phyloP scores from a whole-genome alignment of 2,329 filamentous ascomycete genomes.

The Cadophora sp. region DNA sequence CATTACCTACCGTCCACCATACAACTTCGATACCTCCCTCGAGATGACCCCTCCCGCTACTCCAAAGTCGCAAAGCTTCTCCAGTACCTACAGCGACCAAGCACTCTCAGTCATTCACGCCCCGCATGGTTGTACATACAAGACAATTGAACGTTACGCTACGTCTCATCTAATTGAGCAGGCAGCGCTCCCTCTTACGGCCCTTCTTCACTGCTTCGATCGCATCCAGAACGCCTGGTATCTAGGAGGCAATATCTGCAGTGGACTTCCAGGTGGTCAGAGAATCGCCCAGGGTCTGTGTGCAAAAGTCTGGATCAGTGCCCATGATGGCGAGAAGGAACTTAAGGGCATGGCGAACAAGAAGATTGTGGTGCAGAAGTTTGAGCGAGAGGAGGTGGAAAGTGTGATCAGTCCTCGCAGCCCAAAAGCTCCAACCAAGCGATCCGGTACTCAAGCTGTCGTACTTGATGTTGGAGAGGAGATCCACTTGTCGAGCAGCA shows the following conservation, averaged over 20 bases:
- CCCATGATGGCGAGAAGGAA: constrained; percentile 67
- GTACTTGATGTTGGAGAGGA: constrained; percentile 43
- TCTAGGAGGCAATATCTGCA: constrained; percentile 63
- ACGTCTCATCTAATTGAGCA: constrained; percentile 61
- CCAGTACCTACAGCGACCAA: constrained; percentile 44
- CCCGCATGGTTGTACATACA: constrained; percentile 66
- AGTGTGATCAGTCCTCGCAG: constrained; percentile 43
- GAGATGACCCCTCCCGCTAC: constrained; percentile 19
- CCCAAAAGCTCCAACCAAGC: constrained; percentile 34
- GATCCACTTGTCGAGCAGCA: constrained; percentile 3
- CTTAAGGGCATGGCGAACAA: constrained; percentile 58
- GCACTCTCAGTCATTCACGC: constrained; percentile 69
- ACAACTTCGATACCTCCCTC: constrained; percentile 18
- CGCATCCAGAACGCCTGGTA: constrained; percentile 65
- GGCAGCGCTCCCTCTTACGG: constrained; percentile 66
- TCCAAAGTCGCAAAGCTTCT: constrained; percentile 12
- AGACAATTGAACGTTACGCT: constrained; percentile 60
- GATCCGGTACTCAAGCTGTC: constrained; percentile 50
- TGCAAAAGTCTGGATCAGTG: constrained; percentile 65
- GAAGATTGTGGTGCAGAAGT: constrained; percentile 56
- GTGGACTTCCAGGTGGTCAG: constrained; percentile 62
- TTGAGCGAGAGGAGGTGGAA: constrained; percentile 54
- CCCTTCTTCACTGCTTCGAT: constrained; percentile 70
- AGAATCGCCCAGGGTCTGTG: constrained; percentile 61
- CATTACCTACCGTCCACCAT: constrained; percentile 66